These are phyloP conservation scores for Ogataea paradorogensis DNA, from an alignment of 805 yeast genomes.

Conservation along the genomic window DNA sequence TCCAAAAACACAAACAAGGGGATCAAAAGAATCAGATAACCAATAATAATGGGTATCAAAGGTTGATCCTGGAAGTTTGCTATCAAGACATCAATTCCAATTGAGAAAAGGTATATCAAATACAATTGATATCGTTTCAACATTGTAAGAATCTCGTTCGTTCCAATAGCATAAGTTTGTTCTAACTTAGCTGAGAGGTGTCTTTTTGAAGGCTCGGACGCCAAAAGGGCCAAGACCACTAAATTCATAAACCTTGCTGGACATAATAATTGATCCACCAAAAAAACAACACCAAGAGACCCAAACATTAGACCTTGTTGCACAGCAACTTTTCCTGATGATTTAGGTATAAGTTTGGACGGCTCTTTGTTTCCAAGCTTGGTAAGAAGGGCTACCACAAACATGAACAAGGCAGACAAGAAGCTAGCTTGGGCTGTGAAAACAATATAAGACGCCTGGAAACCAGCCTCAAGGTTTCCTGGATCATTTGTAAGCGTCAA, in stretches of 20 bases:
- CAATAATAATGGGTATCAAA: slow-evolving; percentile 7
- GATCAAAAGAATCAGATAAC: slow-evolving; percentile 21
- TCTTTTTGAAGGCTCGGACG: slow-evolving; percentile 8
- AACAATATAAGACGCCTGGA: slow-evolving; percentile 7
- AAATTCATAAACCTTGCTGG: slow-evolving; percentile 29
- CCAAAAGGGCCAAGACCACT: slow-evolving; percentile 21
- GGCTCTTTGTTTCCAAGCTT: background rate
- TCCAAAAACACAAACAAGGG: slow-evolving; percentile 22
- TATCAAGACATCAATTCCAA: slow-evolving; percentile 14
- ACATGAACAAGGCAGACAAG: slow-evolving; percentile 24
- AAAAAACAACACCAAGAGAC: slow-evolving; percentile 21
- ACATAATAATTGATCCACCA: slow-evolving; percentile 24
- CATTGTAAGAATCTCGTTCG: slow-evolving; percentile 4
- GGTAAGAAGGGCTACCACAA: slow-evolving; percentile 6
- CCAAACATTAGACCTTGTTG: slow-evolving; percentile 4
- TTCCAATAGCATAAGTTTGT: slow-evolving; percentile 18
- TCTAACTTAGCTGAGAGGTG: slow-evolving; percentile 21
- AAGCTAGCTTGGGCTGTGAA: slow-evolving; percentile 22
- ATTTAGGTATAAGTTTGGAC: background rate
- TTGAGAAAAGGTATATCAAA: slow-evolving; percentile 16
- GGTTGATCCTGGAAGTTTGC: slow-evolving; percentile 1
- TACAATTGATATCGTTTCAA: slow-evolving; percentile 19
- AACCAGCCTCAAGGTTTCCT: background rate
- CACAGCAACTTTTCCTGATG: background rate
- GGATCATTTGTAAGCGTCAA: slow-evolving; percentile 23